Percentiles rank a stretch among this genome's conserved stretches.
Evolutionary conservation across 2,329 filamentous ascomycete species (phyloP).

Genomic region (Trichoderma hamatum): DNA sequence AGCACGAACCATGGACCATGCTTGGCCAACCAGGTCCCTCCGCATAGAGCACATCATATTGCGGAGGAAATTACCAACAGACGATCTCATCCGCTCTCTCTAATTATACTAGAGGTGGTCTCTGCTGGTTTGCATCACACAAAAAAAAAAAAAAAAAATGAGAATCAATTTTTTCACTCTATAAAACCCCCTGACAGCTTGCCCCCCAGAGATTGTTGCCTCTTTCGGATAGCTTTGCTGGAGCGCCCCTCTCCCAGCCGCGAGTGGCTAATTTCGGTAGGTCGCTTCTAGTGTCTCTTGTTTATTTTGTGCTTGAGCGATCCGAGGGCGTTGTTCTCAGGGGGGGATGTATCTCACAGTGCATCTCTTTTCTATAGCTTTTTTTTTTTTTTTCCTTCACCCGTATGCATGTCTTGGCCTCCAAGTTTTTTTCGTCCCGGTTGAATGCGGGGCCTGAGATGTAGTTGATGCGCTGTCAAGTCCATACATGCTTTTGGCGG

Average conservation of each 20-base stretch:
- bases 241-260: neutral
- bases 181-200: neutral
- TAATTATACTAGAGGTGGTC: neutral
- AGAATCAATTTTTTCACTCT: neutral
- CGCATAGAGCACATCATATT: neutral
- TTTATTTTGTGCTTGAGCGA: slow-evolving; percentile 4
- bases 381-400: no score
- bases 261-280: slow-evolving; percentile 13
- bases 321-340: slow-evolving; percentile 22
- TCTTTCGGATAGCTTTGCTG: neutral
- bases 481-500: neutral
- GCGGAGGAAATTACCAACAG: neutral
- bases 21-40: neutral
- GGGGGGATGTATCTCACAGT: slow-evolving; percentile 25
- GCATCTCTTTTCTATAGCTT: neutral
- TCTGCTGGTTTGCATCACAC: neutral
- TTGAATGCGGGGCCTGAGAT: neutral
- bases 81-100: neutral
- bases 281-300: slow-evolving; percentile 2
- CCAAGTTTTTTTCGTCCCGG: neutral
- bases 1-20: neutral
- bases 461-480: slow-evolving; percentile 17
- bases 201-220: neutral
- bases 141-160: neutral
- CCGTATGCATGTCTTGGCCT: neutral